Evolutionary conservation across 2,329 filamentous ascomycete species (phyloP), one percentile per base, ranked within the genome.

Genomic region (Sporothrix mexicana): DNA sequence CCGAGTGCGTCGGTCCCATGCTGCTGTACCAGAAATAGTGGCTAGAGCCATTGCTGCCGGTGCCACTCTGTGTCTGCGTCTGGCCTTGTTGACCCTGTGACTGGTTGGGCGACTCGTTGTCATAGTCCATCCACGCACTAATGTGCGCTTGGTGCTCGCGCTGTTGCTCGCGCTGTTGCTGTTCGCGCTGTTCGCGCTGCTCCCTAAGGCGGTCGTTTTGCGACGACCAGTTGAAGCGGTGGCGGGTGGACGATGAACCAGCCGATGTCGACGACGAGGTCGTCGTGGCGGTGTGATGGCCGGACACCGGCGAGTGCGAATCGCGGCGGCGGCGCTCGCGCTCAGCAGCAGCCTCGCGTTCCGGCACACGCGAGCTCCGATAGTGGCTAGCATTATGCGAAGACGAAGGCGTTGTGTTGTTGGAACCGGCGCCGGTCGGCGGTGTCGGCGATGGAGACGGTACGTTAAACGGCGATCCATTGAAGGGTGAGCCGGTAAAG

Each of bases 311-410:
- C 45, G 75, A 76, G 55, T 75, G 75, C 5, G 75, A 76, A 57
- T 75, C 72, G 45, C 75, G 73, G 3, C 75, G 75, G 5, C 74
- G 75, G 20, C 71, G 73, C 9, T 74, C 74, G 13, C 73, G 67
- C 47, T 74, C 74, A 13, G 66, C 59, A 9, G 73, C 51, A 6
- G 62, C 61, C 5, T 68, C 55, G 13, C 70, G 72, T 3, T 70
- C 72, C 3, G 64, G 62, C 36, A 69, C 72, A n/a, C 73, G 74
- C 41, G 73, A 62, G 69, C 71, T 74, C 10, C 73, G 73, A 30
- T 75, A 75, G 23, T 36, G n/a, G 30, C 20, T 53, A 10, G 53
- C 30, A n/a, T 49, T 45, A 59, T 36, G 49, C 13, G 72, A 36
- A 2, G 59, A 36, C 36, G 62, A 47, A 25, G 72, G 15, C 17